Evolutionary conservation across 1,284 basidiomycete genomes (phyloP).

Genomic region (Cutaneotrichosporon sp.): DNA sequence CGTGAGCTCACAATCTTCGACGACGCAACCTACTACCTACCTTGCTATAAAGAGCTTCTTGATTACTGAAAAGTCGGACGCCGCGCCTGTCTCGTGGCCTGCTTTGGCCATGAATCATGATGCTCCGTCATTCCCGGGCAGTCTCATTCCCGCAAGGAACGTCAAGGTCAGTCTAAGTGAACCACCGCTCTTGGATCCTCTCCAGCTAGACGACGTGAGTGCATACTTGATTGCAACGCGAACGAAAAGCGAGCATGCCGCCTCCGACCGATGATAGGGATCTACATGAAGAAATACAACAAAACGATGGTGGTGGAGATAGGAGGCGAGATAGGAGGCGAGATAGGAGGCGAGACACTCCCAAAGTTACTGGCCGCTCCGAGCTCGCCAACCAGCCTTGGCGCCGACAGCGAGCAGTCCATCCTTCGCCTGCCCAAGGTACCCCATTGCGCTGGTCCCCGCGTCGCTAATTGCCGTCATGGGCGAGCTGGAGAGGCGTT

Average conservation of each 20-base stretch:
- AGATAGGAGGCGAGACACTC: neutral
- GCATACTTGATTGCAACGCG: no score
- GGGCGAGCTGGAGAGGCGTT: constrained; percentile 13
- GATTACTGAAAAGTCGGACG: no score
- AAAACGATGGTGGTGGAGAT: neutral
- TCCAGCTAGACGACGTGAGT: no score
- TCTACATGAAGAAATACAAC: neutral
- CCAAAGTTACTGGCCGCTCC: neutral
- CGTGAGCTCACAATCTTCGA: no score
- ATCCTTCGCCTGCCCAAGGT: constrained; percentile 50
- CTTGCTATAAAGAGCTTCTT: no score
- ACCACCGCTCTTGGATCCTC: no score
- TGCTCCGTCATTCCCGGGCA: no score
- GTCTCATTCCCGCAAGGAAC: no score
- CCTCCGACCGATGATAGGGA: neutral
- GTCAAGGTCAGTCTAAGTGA: no score
- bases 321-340: neutral
- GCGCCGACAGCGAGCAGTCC: constrained; percentile 11
- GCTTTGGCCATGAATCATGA: no score
- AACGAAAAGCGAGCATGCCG: neutral
- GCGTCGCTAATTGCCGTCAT: constrained; percentile 13
- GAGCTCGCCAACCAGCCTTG: constrained; percentile 10
- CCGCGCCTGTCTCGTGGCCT: no score
- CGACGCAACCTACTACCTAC: no score
- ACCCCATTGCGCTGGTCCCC: constrained; percentile 33